Percentiles rank a stretch among this genome's conserved stretches.
Evolutionary conservation across 495 filamentous ascomycete species (phyloP).

Genomic region (Immersiella caudata): DNA sequence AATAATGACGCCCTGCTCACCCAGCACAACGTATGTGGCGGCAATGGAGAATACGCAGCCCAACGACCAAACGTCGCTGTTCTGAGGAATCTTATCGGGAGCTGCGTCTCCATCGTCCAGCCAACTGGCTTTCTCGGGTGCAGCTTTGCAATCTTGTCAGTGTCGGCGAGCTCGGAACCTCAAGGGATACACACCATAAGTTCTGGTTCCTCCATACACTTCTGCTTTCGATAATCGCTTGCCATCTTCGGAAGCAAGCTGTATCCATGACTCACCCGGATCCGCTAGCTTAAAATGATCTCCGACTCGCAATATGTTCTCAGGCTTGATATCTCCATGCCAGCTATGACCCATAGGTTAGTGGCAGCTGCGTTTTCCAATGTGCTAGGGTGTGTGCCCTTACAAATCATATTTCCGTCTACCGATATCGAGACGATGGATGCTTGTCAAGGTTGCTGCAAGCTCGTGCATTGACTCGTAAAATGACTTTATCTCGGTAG

Average conservation of each 20-base stretch:
- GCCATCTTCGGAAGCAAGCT: slow-evolving; percentile 18
- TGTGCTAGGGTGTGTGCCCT: background rate
- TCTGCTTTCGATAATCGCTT: slow-evolving; percentile 19
- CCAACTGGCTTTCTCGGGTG: slow-evolving; percentile 23
- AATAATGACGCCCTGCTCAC: slow-evolving; percentile 32
- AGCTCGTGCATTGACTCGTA: slow-evolving; percentile 39
- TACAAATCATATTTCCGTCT: slow-evolving; percentile 11
- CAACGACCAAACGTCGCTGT: slow-evolving; percentile 44
- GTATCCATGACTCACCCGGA: slow-evolving; percentile 40
- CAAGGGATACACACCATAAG: slow-evolving; percentile 26
- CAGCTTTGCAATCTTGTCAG: slow-evolving; percentile 22
- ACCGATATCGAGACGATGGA: slow-evolving; percentile 34
- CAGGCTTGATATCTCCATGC: slow-evolving; percentile 47
- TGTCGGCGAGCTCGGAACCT: background rate
- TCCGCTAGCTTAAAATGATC: slow-evolving; percentile 45
- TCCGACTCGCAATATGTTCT: slow-evolving; percentile 40
- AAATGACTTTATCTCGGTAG: slow-evolving; percentile 33
- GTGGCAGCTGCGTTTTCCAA: background rate
- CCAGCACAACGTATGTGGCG: slow-evolving; percentile 45
- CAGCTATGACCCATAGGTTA: slow-evolving; percentile 28
- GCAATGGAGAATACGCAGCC: slow-evolving; percentile 46
- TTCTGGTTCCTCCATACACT: slow-evolving; percentile 34
- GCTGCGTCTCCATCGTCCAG: background rate
- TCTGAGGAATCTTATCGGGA: slow-evolving; percentile 26
- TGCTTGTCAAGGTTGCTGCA: slow-evolving; percentile 35